phyloP scores from a whole-genome alignment of 805 yeast species.

The Candida easanensis region DNA sequence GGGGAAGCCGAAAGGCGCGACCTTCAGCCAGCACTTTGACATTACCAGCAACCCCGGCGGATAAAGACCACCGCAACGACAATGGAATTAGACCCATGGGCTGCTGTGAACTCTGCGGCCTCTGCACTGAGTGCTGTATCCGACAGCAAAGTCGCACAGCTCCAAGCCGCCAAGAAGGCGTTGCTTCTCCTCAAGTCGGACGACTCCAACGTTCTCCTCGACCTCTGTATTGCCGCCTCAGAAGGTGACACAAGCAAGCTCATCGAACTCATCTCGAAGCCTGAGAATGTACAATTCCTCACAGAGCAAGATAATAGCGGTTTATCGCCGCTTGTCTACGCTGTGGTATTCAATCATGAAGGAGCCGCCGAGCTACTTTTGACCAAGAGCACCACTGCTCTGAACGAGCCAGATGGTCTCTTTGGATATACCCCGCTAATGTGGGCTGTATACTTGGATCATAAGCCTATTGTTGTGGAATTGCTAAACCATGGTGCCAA shows the following conservation, averaged over 20 bases:
- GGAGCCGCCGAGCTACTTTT: slow-evolving; percentile 40
- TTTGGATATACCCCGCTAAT: slow-evolving; percentile 66
- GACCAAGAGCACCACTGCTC: slow-evolving; percentile 10
- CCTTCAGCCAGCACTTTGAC: background rate
- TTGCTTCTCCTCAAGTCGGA: slow-evolving; percentile 11
- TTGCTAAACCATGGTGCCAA: slow-evolving; percentile 66
- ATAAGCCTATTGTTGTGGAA: slow-evolving; percentile 50
- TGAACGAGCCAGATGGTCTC: slow-evolving; percentile 39
- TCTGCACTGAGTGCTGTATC: background rate
- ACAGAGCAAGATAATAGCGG: slow-evolving; percentile 38
- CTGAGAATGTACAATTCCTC: slow-evolving; percentile 27
- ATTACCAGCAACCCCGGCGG: background rate
- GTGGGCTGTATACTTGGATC: slow-evolving; percentile 79
- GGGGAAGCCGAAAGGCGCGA: slow-evolving; percentile 1
- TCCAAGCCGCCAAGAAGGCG: slow-evolving; percentile 21
- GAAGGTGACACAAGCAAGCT: slow-evolving; percentile 32
- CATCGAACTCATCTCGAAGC: slow-evolving; percentile 23
- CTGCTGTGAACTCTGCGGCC: slow-evolving; percentile 3
- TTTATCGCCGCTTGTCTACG: slow-evolving; percentile 46
- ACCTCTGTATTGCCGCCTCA: slow-evolving; percentile 37
- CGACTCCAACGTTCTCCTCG: slow-evolving; percentile 21
- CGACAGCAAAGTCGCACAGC: slow-evolving; percentile 4
- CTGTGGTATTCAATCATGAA: slow-evolving; percentile 51
- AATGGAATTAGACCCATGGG: slow-evolving; percentile 19
- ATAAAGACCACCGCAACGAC: background rate